Evolutionary conservation across 2,329 filamentous ascomycete genomes (phyloP), one percentile per base, ranked within the genome.

Genomic region (Colletotrichum orchidophilum): DNA sequence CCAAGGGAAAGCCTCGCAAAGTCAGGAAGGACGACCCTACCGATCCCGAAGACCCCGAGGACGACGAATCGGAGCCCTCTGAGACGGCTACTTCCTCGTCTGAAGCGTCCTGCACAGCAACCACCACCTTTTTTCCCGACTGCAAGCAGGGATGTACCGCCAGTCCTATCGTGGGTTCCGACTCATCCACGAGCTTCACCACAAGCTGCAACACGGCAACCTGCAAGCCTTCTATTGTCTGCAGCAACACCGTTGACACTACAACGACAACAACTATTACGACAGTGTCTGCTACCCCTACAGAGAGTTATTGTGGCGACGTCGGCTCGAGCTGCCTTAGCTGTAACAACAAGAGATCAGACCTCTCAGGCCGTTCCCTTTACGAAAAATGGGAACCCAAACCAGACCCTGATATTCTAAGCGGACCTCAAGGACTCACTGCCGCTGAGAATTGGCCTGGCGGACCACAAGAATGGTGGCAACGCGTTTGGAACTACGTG

Each of bases 401-500:
- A 11, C 50, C 61, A 2, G 61, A 64, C 4, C 26, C 61, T 12
- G 61, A 18, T 5, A 53, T 64, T 5, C 49, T 57, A 33, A 15
- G 54, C 24, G 60, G 31, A 3, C 46, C 60, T 5, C 13, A 12
- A 3, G 65, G 65, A 3, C 66, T 69, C 4, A 65, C 66, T 6
- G 31, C 35, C 1, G 42, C 53, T 31, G 42, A 42, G 1, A 39
- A 24, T 5, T 69, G 66, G 66, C 29, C 66, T 1, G 21, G 5
- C 5, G 66, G 66, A n/a, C 11, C 15, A 7, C 1, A 85, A 83
- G 18, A 63, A 39, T 73, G 72, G 72, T 72, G 42, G 24, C 11
- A 26, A 4, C 54, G 60, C 6, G 88, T 88, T 68, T 87, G 86
- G 70, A 83, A 77, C 59, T 78, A 78, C 53, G 73, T 76, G 29